A percentile compares a stretch with the other conserved stretches of the same genome.
Evolutionary conservation across 2,329 filamentous ascomycete species (phyloP).

Genomic region (Neobulgaria alba): DNA sequence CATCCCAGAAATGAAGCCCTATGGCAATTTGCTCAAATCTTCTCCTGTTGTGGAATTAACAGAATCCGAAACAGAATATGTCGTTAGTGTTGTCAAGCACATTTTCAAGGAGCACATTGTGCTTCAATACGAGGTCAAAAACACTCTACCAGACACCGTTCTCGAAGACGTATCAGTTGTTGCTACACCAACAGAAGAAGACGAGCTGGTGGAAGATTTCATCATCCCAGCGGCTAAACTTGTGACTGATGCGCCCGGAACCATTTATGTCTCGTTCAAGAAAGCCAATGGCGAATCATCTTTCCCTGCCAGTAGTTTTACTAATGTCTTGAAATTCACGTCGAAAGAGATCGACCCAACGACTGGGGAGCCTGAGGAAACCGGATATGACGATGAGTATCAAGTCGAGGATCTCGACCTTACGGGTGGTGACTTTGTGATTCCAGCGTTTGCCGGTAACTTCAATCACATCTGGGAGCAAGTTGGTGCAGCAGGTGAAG

Average conservation of each 20-base stretch:
- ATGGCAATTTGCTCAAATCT: conserved; percentile 87
- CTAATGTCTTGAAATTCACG: conserved; percentile 91
- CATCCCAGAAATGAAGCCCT: conserved; percentile 85
- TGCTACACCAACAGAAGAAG: conserved; percentile 71
- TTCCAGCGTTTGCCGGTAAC: conserved; percentile 88
- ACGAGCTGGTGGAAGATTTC: conserved; percentile 83
- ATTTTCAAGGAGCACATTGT: conserved; percentile 97
- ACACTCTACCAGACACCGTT: conserved; percentile 85
- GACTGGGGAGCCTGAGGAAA: conserved; percentile 85
- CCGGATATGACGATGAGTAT: conserved; percentile 95
- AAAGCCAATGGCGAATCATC: conserved; percentile 66
- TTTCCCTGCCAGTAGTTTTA: conserved; percentile 76
- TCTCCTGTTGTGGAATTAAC: conserved; percentile 81
- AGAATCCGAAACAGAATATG: conserved; percentile 95
- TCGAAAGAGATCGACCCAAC: conserved; percentile 96
- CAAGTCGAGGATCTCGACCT: conserved; percentile 92
- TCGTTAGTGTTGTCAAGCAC: conserved; percentile 89
- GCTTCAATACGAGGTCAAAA: conserved; percentile 94
- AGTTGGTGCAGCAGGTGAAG: conserved; percentile 78
- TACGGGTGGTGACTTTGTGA: conserved; percentile 83
- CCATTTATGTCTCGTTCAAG: conserved; percentile 91
- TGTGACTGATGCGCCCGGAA: conserved; percentile 76
- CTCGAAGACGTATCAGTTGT: conserved; percentile 83
- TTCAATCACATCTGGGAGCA: conserved; percentile 96
- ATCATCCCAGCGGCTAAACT: conserved; percentile 84